Evolutionary conservation across 768 basidiomycete species (phyloP).

Genomic region (Amanita jacksonii): DNA sequence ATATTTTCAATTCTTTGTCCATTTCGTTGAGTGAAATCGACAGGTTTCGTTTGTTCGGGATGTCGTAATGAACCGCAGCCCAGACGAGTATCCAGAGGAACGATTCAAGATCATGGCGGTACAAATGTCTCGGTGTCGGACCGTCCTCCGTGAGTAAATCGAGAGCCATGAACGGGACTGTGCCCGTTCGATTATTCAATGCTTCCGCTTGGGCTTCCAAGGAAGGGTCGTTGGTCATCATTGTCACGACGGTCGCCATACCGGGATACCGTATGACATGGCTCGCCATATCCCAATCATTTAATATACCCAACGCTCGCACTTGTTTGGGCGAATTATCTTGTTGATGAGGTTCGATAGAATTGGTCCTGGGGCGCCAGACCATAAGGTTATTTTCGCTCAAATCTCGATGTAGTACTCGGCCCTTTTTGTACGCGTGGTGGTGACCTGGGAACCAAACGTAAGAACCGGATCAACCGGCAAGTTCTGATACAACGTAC

Average conservation of each 20-base stretch:
- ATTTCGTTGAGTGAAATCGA: background rate
- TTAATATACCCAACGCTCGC: constrained; percentile 15
- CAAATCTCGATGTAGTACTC: constrained; percentile 22
- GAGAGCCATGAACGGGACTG: constrained; percentile 20
- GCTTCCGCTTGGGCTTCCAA: constrained; percentile 1
- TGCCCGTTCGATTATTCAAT: constrained; percentile 16
- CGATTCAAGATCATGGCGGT: constrained; percentile 20
- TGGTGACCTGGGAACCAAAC: constrained; percentile 14
- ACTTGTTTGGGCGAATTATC: no score
- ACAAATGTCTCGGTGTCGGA: constrained; percentile 13
- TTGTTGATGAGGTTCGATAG: no score
- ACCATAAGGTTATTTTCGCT: constrained; percentile 25
- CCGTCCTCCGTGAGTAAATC: constrained; percentile 15
- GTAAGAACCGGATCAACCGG: background rate
- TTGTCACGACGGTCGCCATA: constrained; percentile 5
- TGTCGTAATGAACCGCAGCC: constrained; percentile 15
- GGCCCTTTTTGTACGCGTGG: constrained; percentile 11
- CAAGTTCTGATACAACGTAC: background rate
- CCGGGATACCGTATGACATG: constrained; percentile 5
- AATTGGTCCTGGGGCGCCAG: constrained; percentile 3
- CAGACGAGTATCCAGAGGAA: constrained; percentile 18
- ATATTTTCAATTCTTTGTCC: constrained; percentile 4
- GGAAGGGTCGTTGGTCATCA: constrained; percentile 2
- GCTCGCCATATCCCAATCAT: constrained; percentile 20
- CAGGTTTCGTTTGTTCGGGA: constrained; percentile 8